Evolutionary conservation across 2,329 filamentous ascomycete genomes (phyloP).

Genomic region (Aspergillus alliaceus): DNA sequence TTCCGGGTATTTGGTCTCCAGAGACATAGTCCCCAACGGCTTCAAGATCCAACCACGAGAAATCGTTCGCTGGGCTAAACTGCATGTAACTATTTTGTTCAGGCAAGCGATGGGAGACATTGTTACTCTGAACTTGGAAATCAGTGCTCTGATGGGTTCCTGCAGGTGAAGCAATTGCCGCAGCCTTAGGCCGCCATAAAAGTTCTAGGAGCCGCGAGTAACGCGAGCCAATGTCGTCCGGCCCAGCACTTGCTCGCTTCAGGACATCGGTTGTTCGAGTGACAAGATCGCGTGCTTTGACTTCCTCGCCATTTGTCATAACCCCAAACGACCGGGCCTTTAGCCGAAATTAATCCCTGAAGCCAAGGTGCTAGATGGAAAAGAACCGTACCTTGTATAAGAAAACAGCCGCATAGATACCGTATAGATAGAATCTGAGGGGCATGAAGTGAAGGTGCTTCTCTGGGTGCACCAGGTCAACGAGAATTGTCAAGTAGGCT

Average conservation of each 20-base stretch:
- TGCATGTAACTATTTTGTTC: conserved; percentile 38
- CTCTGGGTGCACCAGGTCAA: conserved; percentile 59
- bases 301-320: conserved; percentile 55
- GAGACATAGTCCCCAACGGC: conserved; percentile 60
- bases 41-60: conserved; percentile 63
- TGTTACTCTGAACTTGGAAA: conserved; percentile 30
- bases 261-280: conserved; percentile 60
- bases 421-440: conserved; percentile 61
- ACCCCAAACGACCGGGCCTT: conserved; percentile 60
- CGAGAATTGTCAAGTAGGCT: conserved; percentile 60
- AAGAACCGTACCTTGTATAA: conserved; percentile 56
- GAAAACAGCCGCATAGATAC: conserved; percentile 65
- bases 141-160: conserved; percentile 32
- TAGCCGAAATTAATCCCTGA: neutral
- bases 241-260: conserved; percentile 57
- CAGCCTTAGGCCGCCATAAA: conserved; percentile 54
- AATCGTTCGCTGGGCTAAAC: conserved; percentile 54
- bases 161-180: conserved; percentile 25
- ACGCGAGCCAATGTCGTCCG: conserved; percentile 61
- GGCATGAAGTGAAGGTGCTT: conserved; percentile 64
- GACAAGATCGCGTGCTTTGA: conserved; percentile 59
- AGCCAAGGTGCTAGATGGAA: neutral
- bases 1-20: conserved; percentile 41
- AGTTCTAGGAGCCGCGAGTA: conserved; percentile 62
- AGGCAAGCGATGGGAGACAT: conserved; percentile 33